phyloP scores from a whole-genome alignment of 1,139 yeast species.

The Nakaseomyces sp. region DNA sequence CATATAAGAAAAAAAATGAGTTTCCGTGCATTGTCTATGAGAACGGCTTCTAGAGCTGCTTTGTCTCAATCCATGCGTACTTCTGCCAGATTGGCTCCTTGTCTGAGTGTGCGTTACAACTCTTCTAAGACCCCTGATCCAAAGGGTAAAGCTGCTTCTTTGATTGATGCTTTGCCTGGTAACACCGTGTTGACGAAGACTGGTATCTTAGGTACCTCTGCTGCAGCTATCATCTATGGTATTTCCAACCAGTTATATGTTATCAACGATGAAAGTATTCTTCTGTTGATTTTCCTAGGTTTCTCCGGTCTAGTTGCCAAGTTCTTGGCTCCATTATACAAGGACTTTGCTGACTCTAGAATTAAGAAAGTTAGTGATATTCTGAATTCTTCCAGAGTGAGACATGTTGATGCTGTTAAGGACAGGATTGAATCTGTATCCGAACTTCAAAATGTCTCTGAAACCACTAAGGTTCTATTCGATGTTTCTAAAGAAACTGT shows the following conservation, averaged over 20 bases:
- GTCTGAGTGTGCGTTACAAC: constrained; percentile 1
- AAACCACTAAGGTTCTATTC: constrained; percentile 83
- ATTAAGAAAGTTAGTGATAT: constrained; percentile 72
- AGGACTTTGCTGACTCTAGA: constrained; percentile 91
- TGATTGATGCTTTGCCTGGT: constrained; percentile 91
- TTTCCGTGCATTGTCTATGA: constrained; percentile 27
- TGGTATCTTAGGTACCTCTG: constrained; percentile 86
- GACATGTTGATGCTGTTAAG: constrained; percentile 88
- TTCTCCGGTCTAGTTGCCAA: constrained; percentile 72
- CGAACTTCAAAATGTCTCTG: constrained; percentile 83
- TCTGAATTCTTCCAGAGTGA: constrained; percentile 79
- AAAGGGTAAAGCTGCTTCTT: constrained; percentile 81
- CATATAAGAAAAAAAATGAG: no score
- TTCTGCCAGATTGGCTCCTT: background rate
- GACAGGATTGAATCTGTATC: constrained; percentile 83
- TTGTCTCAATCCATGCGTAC: constrained; percentile 21
- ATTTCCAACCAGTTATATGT: constrained; percentile 88
- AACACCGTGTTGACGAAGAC: constrained; percentile 82
- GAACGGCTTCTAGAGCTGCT: constrained; percentile 23
- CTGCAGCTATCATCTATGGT: constrained; percentile 92
- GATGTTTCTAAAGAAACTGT: constrained; percentile 95
- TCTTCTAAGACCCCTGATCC: constrained; percentile 46
- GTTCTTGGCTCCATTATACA: constrained; percentile 88
- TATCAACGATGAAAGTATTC: constrained; percentile 86
- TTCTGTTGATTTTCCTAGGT: constrained; percentile 71